These are phyloP conservation scores for Graphium sp. DNA, from an alignment of 2,329 filamentous ascomycete species.

Conservation along the genomic window DNA sequence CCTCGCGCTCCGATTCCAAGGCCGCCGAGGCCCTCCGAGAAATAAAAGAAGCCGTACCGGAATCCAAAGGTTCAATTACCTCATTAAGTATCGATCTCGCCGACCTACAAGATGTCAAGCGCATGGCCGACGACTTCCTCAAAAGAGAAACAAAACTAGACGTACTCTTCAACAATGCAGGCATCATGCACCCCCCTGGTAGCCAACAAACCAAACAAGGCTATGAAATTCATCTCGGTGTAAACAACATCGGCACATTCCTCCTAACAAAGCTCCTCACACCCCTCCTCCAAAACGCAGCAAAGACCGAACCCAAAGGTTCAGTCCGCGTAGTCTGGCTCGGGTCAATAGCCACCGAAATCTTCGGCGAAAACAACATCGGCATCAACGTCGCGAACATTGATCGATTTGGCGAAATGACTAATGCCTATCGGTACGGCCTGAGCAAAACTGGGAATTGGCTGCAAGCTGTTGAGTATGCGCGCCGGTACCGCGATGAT, in stretches of 20 bases:
- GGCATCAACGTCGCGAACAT: constrained; percentile 13
- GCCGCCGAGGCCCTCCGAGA: constrained; percentile 23
- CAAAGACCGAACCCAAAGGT: constrained; percentile 11
- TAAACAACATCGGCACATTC: constrained; percentile 20
- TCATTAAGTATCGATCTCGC: constrained; percentile 27
- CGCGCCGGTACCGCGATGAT: constrained; percentile 10
- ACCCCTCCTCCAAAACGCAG: constrained; percentile 15
- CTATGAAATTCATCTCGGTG: constrained; percentile 23
- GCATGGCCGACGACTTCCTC: constrained; percentile 14
- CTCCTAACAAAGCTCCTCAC: constrained; percentile 19
- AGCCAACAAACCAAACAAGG: constrained; percentile 21
- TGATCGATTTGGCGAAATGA: constrained; percentile 10
- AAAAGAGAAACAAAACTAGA: constrained; percentile 15
- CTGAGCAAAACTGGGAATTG: constrained; percentile 16
- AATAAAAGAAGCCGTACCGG: constrained; percentile 18
- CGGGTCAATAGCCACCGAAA: constrained; percentile 13
- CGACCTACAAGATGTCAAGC: constrained; percentile 17
- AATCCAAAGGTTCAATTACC: constrained; percentile 19
- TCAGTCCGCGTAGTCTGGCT: constrained; percentile 16
- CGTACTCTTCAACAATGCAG: constrained; percentile 26
- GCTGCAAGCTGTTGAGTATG: constrained; percentile 14
- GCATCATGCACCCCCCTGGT: constrained; percentile 21
- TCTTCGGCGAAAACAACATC: constrained; percentile 7
- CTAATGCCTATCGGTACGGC: constrained; percentile 11
- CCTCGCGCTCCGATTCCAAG: constrained; percentile 27